Conservation (phyloP, 1,284 basidiomycete genomes). For the Irpex sp. region DNA sequence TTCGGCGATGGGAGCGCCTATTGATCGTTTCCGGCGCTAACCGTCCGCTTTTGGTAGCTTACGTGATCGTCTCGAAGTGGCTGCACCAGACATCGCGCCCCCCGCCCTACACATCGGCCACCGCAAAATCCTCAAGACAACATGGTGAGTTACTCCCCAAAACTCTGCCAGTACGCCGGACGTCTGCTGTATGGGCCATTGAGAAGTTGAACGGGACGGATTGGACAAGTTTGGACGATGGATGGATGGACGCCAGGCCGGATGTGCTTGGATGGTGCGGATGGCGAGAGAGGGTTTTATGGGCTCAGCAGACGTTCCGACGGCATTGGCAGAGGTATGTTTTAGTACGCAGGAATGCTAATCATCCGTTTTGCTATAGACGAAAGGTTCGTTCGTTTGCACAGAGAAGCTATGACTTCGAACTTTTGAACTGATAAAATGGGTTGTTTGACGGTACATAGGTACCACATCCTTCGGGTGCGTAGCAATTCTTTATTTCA, state of each 20-base stretch:
- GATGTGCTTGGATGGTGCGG: conserved; percentile 26
- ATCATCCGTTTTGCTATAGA: conserved; percentile 41
- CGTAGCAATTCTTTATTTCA: conserved; percentile 28
- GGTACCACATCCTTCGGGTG: conserved; percentile 91
- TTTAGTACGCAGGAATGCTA: conserved; percentile 19
- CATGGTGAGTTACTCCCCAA: conserved; percentile 28
- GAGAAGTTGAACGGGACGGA: conserved; percentile 22
- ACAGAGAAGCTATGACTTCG: not conserved
- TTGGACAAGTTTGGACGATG: conserved; percentile 25
- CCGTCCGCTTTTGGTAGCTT: conserved; percentile 8
- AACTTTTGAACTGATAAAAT: conserved; percentile 16
- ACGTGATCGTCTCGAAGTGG: conserved; percentile 9
- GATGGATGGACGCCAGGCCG: conserved; percentile 23
- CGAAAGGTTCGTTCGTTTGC: conserved; percentile 62
- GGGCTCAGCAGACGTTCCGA: conserved; percentile 20
- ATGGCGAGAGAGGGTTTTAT: not conserved
- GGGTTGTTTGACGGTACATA: conserved; percentile 34
- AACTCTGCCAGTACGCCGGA: conserved; percentile 19
- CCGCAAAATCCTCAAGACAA: conserved; percentile 33
- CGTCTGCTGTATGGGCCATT: conserved; percentile 6
- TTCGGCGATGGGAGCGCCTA: not conserved
- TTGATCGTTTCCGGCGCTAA: not conserved
- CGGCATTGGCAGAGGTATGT: conserved; percentile 9
- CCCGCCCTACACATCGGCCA: conserved; percentile 20
- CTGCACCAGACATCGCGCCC: conserved; percentile 1